These are phyloP conservation scores for Metschnikowia kofuensis DNA, from an alignment of 805 yeast species.

Conservation along the genomic window DNA sequence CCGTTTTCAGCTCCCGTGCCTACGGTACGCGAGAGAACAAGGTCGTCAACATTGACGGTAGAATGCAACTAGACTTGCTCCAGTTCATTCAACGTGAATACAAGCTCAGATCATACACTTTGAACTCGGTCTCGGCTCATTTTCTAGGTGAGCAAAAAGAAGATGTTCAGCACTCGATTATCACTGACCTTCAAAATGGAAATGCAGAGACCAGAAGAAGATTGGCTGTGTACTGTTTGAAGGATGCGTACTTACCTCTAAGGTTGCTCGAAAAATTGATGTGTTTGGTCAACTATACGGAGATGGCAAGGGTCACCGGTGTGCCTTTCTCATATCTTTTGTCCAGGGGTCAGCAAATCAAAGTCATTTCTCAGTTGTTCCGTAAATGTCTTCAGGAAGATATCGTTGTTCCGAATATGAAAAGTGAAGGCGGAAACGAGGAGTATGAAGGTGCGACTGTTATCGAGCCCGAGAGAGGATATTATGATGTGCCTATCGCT, in stretches of 20 bases:
- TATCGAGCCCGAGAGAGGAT: slow-evolving; percentile 94
- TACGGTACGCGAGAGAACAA: slow-evolving; percentile 95
- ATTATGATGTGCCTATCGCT: slow-evolving; percentile 95
- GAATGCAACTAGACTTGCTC: slow-evolving; percentile 89
- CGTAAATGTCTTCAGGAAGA: slow-evolving; percentile 87
- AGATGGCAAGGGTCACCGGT: slow-evolving; percentile 99
- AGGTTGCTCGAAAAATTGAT: slow-evolving; percentile 86
- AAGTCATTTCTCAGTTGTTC: slow-evolving; percentile 92
- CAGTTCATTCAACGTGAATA: slow-evolving; percentile 94
- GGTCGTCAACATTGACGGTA: slow-evolving; percentile 88
- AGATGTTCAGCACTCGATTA: slow-evolving; percentile 96
- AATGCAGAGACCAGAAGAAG: slow-evolving; percentile 89
- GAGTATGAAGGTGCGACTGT: slow-evolving; percentile 99
- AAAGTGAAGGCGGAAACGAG: slow-evolving; percentile 75
- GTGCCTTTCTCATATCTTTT: slow-evolving; percentile 91
- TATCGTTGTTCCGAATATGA: slow-evolving; percentile 88
- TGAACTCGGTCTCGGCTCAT: slow-evolving; percentile 93
- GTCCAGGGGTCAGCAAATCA: slow-evolving; percentile 95
- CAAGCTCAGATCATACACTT: slow-evolving; percentile 88
- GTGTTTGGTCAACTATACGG: slow-evolving; percentile 96
- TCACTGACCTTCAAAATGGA: slow-evolving; percentile 92
- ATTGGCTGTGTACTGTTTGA: slow-evolving; percentile 93
- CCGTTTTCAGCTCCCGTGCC: slow-evolving; percentile 89
- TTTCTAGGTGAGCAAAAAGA: slow-evolving; percentile 95
- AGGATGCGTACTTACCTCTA: slow-evolving; percentile 91